A percentile compares a stretch with the other conserved stretches of the same genome.
Conservation (phyloP, 2,329 filamentous ascomycete species). For the Madurella mycetomatis region DNA sequence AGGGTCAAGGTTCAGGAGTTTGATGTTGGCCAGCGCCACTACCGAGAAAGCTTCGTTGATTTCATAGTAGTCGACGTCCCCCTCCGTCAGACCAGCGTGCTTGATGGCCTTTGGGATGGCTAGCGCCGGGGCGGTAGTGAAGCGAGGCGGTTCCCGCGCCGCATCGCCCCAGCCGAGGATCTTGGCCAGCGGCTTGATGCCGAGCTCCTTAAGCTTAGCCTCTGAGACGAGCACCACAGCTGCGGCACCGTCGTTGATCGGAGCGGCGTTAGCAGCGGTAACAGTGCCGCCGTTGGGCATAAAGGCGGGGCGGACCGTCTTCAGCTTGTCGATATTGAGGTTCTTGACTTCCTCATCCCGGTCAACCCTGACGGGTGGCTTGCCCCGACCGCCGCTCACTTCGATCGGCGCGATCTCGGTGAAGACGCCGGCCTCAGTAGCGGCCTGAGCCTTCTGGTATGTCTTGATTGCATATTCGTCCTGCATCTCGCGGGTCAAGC, state of each 20-base stretch:
- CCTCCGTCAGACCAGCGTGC: constrained; percentile 77
- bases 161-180: constrained; percentile 98
- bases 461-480: constrained; percentile 94
- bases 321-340: constrained; percentile 78
- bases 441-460: constrained; percentile 89
- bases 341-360: constrained; percentile 97
- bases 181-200: constrained; percentile 88
- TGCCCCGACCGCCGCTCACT: constrained; percentile 82
- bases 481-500: constrained; percentile 76
- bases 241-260: constrained; percentile 90
- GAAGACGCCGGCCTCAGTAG: constrained; percentile 78
- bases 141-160: constrained; percentile 84
- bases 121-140: constrained; percentile 88
- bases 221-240: constrained; percentile 92
- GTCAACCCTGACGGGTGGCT: constrained; percentile 75
- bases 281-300: constrained; percentile 78
- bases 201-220: constrained; percentile 86
- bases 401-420: constrained; percentile 87
- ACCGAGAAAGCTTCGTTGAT: constrained; percentile 99
- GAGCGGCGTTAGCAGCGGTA: constrained; percentile 93
- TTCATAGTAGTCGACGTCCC: constrained; percentile 87
- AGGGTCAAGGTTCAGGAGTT: constrained; percentile 72
- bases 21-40: constrained; percentile 92
- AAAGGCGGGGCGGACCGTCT: constrained; percentile 79
- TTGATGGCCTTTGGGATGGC: constrained; percentile 97